Percentiles rank a stretch among this genome's conserved stretches.
Evolutionary conservation across 2,329 filamentous ascomycete species (phyloP).

Genomic region (Arthroderma sp.): DNA sequence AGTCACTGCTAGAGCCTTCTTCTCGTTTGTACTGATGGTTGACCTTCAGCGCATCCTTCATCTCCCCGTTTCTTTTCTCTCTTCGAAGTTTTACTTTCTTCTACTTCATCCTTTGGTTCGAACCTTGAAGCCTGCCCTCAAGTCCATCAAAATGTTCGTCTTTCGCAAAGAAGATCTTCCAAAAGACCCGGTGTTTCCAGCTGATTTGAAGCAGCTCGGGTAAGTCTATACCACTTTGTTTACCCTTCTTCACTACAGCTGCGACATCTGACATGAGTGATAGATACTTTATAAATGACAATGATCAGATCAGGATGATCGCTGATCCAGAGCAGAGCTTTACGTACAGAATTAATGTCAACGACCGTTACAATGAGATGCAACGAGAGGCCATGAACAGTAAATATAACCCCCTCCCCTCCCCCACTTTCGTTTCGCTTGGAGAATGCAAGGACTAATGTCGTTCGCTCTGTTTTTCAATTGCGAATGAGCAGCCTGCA

Average conservation of each 20-base stretch:
- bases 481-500: slow-evolving; percentile 39
- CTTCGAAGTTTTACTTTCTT: background rate
- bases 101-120: slow-evolving; percentile 3
- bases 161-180: slow-evolving; percentile 56
- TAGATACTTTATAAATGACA: slow-evolving; percentile 66
- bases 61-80: background rate
- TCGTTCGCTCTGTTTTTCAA: background rate
- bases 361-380: slow-evolving; percentile 62
- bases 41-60: background rate
- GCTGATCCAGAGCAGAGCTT: slow-evolving; percentile 56
- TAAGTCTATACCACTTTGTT: slow-evolving; percentile 23
- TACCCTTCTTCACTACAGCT: background rate
- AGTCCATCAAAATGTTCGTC: slow-evolving; percentile 53
- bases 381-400: slow-evolving; percentile 64
- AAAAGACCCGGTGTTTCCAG: slow-evolving; percentile 52
- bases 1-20: background rate
- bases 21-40: background rate
- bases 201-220: slow-evolving; percentile 59
- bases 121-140: background rate
- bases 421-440: background rate
- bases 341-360: slow-evolving; percentile 59
- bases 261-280: background rate
- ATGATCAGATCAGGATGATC: slow-evolving; percentile 62
- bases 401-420: slow-evolving; percentile 24
- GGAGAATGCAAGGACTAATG: background rate